Conservation (phyloP, 73 alveolate genomes). For the Halteria grandinella region DNA sequence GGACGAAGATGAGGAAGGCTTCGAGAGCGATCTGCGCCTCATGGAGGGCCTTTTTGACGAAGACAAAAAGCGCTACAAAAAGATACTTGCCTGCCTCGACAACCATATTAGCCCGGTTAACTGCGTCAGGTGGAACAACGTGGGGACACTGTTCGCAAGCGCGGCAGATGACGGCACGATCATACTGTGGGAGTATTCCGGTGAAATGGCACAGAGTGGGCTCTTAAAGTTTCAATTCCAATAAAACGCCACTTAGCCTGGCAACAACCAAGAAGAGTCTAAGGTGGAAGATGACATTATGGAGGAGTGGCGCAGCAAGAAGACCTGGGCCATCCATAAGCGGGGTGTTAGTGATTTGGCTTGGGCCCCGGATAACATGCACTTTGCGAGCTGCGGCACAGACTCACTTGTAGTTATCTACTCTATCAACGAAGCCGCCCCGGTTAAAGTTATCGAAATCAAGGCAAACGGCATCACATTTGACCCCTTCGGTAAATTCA, state of each 20-base stretch:
- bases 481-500: conserved; percentile 67
- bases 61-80: conserved; percentile 39
- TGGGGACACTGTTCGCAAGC: conserved; percentile 66
- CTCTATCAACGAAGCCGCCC: conserved; percentile 36
- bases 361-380: conserved; percentile 71
- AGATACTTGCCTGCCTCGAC: conserved; percentile 41
- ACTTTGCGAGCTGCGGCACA: conserved; percentile 66
- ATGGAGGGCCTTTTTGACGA: conserved; percentile 52
- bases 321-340: conserved; percentile 28
- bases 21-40: conserved; percentile 10
- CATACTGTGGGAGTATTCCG: conserved; percentile 56
- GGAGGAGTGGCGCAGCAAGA: conserved; percentile 28
- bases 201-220: conserved; percentile 16
- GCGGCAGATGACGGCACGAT: conserved; percentile 69
- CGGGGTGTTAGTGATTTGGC: conserved; percentile 47
- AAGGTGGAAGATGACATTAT: conserved; percentile 12
- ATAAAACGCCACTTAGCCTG: too few species aligned
- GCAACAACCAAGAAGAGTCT: too few species aligned
- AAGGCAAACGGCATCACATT: conserved; percentile 65
- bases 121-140: conserved; percentile 71
- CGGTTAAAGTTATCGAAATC: conserved; percentile 27
- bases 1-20: too few species aligned
- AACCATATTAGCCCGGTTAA: conserved; percentile 61
- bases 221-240: too few species aligned
- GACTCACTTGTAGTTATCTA: conserved; percentile 49